Percentiles rank a stretch among this genome's conserved stretches.
These are phyloP conservation scores for Pyrus hybrid DNA, from an alignment of 331 rosid species.

Conservation along the genomic window DNA sequence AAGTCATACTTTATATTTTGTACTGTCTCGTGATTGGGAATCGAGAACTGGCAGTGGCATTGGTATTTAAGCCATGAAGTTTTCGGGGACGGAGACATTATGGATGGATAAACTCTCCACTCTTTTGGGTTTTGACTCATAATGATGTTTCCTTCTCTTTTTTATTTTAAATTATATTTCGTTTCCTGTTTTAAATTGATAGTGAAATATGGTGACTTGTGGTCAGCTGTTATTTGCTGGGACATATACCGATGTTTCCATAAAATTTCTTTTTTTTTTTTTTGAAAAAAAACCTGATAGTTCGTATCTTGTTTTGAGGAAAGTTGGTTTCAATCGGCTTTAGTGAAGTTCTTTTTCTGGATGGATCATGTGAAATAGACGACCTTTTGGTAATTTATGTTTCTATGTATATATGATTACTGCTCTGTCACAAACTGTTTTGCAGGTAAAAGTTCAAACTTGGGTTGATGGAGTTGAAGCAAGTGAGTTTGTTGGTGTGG, in stretches of 20 bases:
- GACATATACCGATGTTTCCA: neutral
- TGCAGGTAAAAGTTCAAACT: conserved; percentile 89
- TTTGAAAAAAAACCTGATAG: neutral
- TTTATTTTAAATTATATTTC: too few species aligned
- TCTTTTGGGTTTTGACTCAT: too few species aligned
- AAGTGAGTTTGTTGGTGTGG: conserved; percentile 87
- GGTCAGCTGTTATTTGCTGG: neutral
- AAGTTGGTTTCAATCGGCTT: neutral
- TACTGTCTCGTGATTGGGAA: too few species aligned
- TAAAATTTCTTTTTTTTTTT: neutral
- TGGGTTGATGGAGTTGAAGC: conserved; percentile 79
- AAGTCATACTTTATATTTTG: too few species aligned
- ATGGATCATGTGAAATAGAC: neutral
- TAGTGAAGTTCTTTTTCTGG: neutral
- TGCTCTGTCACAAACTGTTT: neutral
- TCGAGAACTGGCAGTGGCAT: too few species aligned
- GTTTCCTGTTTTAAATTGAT: too few species aligned
- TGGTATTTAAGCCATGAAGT: too few species aligned
- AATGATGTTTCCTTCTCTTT: too few species aligned
- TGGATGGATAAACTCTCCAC: too few species aligned
- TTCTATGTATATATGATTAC: neutral
- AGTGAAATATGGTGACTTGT: neutral
- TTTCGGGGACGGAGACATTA: too few species aligned
- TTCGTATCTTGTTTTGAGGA: neutral
- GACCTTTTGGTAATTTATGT: neutral